Base-by-base conservation (phyloP, 192 early-diverging fungal species). In the Coemansia erecta region DNA sequence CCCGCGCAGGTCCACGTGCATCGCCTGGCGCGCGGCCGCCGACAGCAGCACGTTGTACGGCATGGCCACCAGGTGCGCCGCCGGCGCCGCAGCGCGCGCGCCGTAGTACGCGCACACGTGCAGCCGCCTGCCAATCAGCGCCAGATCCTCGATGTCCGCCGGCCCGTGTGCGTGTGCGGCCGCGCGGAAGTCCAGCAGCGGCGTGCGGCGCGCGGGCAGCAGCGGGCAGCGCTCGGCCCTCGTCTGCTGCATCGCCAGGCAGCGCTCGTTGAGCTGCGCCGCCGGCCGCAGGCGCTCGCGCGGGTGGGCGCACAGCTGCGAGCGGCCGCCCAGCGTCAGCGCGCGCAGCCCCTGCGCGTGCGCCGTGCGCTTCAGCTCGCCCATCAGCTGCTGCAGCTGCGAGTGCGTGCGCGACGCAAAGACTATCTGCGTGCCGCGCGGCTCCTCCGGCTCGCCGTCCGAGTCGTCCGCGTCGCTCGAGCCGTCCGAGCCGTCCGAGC, bases 31-130 rank as follows among this genome's bases (percentile, higher is more conserved):
- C 0, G 91, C 85, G 0, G 83, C 68, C 48, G 82, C 81, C 42
- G 89, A 87, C n/a, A 95, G 71, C 50, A 95, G 64, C 48, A 91
- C 81, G 52, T 91, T 89, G 70, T 98, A 98, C 2, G 95, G 95
- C 26, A 98, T 61, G n/a, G 89, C 87, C 0, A 98, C 87, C 9
- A 95, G 72, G 73, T 93, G 72, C 18, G 72, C 57, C 4, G 45
- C 24, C 7, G 50, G 46, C 11, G 75, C 79, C 0, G 85, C 77
- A 10, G 81, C 67, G 10, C 94, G 72, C 6, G 87, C 69, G 14
- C 91, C 95, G 61, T 95, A 96, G 62, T 98, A 96, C 0, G 94
- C 85, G 62, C 93, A 96, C 0, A 82, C 82, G 7, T 69, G 45
- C 2, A 82, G 58, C 19, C 73, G 54, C 19, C 78, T 68, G 0